These are phyloP conservation scores for Fusarium caatingaense DNA, from an alignment of 2,329 filamentous ascomycete genomes.

Conservation along the genomic window DNA sequence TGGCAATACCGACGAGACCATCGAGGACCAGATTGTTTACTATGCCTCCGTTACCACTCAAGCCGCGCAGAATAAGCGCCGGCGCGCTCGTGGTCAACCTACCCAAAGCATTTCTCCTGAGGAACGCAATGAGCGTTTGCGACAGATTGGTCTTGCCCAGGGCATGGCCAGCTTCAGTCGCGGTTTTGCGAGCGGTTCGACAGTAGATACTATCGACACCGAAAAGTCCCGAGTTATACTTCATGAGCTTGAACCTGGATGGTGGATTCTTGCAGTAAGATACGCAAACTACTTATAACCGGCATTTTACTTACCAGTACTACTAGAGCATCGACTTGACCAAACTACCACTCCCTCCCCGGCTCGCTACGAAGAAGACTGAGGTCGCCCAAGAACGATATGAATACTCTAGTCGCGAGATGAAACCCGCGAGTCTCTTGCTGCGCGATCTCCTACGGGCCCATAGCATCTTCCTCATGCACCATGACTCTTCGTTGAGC, in stretches of 20 bases:
- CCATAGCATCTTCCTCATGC: slow-evolving; percentile 85
- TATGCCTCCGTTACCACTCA: slow-evolving; percentile 75
- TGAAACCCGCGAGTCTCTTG: slow-evolving; percentile 83
- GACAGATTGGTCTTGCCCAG: slow-evolving; percentile 95
- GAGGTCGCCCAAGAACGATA: slow-evolving; percentile 59
- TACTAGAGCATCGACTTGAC: slow-evolving; percentile 76
- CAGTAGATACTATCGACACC: slow-evolving; percentile 89
- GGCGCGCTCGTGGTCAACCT: slow-evolving; percentile 56
- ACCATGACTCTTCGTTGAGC: slow-evolving; percentile 82
- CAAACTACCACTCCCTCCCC: slow-evolving; percentile 71
- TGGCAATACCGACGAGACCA: slow-evolving; percentile 66
- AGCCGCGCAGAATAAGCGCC: slow-evolving; percentile 53
- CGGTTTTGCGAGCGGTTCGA: slow-evolving; percentile 81
- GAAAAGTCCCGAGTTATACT: slow-evolving; percentile 87
- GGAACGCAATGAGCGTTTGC: slow-evolving; percentile 84
- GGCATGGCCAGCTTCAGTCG: slow-evolving; percentile 95
- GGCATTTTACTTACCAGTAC: slow-evolving; percentile 10
- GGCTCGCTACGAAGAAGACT: slow-evolving; percentile 57
- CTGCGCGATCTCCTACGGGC: slow-evolving; percentile 85
- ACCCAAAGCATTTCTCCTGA: slow-evolving; percentile 64
- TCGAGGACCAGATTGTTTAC: slow-evolving; percentile 90
- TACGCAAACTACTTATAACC: background rate
- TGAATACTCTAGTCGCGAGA: slow-evolving; percentile 90
- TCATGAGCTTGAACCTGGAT: slow-evolving; percentile 87
- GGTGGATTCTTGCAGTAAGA: slow-evolving; percentile 94